Evolutionary conservation across 78 protist species (phyloP), one percentile per base, ranked within the genome.

Genomic region (Tieghemostelium lacteum): DNA sequence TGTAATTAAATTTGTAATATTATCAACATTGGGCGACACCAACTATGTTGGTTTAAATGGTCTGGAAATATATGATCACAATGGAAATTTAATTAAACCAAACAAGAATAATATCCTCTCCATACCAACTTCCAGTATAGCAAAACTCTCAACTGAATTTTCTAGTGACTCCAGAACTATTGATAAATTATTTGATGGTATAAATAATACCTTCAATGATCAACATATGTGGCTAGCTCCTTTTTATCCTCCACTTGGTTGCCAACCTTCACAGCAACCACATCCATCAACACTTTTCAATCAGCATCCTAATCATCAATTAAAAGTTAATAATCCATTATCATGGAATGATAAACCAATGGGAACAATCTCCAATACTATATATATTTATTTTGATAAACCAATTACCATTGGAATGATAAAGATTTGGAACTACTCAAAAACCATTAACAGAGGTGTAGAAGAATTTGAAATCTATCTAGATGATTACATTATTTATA

Each of bases 191-290:
- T 37, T 94, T 20, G 91, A 88, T 75, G 94, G 94, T 24, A 45
- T 37, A 28, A 71, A 85, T 63, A 50, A 67, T 55, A 77, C 94
- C 36, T 57, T 3, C 24, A 73, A 87, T 34, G 95, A 83, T 34
- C 40, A 28, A 33, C 92, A 88, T 66, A 69, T 92, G 75, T 92
- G 95, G 94, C 70, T 88, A 34, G 78, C 95, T 0, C 96, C 95
- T 3, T 86, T 19, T 45, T 63, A 34, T 52, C 50, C 77, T 52
- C 39, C 77, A 17, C 45, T 50, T 71, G 50, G 49, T 22, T 50
- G 28, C n/a, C 22, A 34, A 29, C 29, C 36, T 28, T 3, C 3
- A 4, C 39, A 29, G 3, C 10, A 42, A 50, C n/a, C 17, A 28
- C 40, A 31, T 58, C 55, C 75, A 40, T n/a, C 24, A 40, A 28